Evolutionary conservation across 768 basidiomycete genomes (phyloP), one percentile per base, ranked within the genome.

Genomic region (Pisolithus orientalis): DNA sequence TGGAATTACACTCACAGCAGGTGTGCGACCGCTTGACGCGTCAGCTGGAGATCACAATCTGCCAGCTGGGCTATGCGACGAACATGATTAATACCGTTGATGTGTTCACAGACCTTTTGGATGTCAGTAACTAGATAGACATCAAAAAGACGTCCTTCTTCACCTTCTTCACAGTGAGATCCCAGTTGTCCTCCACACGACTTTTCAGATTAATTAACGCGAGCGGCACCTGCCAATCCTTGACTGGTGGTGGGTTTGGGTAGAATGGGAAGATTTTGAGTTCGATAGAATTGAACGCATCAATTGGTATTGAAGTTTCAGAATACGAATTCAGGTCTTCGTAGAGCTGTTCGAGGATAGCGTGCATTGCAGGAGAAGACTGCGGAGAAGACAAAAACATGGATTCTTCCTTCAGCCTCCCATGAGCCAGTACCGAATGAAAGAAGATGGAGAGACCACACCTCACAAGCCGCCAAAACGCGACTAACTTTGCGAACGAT

Each of bases 251-350:
- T 16, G 96, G 95, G 60, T 97, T 98, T 21, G 92, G 93, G 59
- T 94, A 94, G 70, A 94, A 95, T 0, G 96, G 95, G 55, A 97
- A 93, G 42, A 98, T 89, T 67, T 95, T 94, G 58, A 99, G 70
- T 64, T 98, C 94, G 51, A 98, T 87, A 2, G 93, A 91, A 64
- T 94, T 96, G 75, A 93, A 93, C 42, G 81, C 80, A 67, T 96
- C 90, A 57, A 98, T 84, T 2, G 81, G 77, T 49, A 99, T 94
- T 2, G 90, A 92, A 1, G 95, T 94, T 71, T 97, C 95, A 1
- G 92, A 93, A 70, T 95, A 98, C 7, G 93, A 94, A 68, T 97
- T 98, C 59, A 99, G 72, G 60, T 99, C 96, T 62, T 97, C 94
- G 59, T 94, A 98, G 1, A 99, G 76, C 62, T 97, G 94, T 69